These are phyloP conservation scores for Leptographium wingfieldii DNA, from an alignment of 2,329 filamentous ascomycete genomes.

Conservation along the genomic window DNA sequence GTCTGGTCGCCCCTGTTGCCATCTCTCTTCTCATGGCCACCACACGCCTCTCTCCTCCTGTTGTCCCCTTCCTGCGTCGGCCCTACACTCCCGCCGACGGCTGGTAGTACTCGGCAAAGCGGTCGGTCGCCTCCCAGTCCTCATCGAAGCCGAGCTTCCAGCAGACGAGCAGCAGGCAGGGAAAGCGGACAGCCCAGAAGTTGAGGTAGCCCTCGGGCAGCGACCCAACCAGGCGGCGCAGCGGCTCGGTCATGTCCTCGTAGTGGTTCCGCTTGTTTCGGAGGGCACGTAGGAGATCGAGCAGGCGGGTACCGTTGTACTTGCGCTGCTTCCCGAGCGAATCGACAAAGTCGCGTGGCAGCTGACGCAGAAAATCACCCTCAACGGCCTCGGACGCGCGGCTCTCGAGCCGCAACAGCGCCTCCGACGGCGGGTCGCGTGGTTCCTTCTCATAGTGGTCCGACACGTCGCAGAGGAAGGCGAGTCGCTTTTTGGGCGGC, in stretches of 20 bases:
- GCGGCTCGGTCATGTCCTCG: constrained; percentile 78
- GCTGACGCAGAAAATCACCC: constrained; percentile 63
- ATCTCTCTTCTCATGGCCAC: too few species aligned
- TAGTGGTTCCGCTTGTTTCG: constrained; percentile 98
- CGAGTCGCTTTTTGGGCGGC: constrained; percentile 74
- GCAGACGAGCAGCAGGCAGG: constrained; percentile 63
- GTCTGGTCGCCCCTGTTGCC: too few species aligned
- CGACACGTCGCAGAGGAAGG: constrained; percentile 90
- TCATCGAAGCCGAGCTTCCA: constrained; percentile 62
- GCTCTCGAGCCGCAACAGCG: constrained; percentile 47
- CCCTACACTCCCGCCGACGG: constrained; percentile 21
- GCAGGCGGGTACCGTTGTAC: constrained; percentile 70
- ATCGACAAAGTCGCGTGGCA: constrained; percentile 76
- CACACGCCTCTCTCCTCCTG: too few species aligned
- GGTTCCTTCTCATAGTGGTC: constrained; percentile 93
- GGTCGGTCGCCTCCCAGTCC: constrained; percentile 47
- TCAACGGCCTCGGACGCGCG: constrained; percentile 41
- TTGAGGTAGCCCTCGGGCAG: constrained; percentile 68
- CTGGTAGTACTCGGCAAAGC: constrained; percentile 61
- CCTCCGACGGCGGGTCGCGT: constrained; percentile 63
- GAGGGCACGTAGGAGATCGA: constrained; percentile 79
- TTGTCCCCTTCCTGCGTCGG: too few species aligned
- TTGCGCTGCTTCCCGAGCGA: constrained; percentile 89
- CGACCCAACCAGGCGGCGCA: constrained; percentile 57
- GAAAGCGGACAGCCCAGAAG: constrained; percentile 76